A percentile compares a stretch with the other conserved stretches of the same genome.
Conservation (phyloP, 306 rosid genomes). For the Geum urbanum region DNA sequence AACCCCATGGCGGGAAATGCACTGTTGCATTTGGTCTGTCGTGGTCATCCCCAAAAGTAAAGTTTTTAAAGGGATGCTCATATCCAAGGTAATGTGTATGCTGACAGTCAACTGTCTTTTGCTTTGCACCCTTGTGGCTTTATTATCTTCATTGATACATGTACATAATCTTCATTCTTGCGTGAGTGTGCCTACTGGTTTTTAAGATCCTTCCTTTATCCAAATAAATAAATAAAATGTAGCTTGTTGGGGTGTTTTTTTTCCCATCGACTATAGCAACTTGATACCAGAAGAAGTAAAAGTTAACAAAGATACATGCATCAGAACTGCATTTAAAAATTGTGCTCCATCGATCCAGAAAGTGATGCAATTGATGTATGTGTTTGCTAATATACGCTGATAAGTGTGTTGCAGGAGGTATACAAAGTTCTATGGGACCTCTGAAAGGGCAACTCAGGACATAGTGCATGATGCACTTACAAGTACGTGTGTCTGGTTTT, state of each 20-base stretch:
- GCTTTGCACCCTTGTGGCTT: not conserved
- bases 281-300: too few species aligned
- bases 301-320: too few species aligned
- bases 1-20: conserved; percentile 89
- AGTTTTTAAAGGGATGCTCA: conserved; percentile 81
- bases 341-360: too few species aligned
- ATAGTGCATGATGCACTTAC: conserved; percentile 90
- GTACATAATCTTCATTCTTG: too few species aligned
- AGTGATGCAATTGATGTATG: too few species aligned
- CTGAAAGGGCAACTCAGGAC: conserved; percentile 74
- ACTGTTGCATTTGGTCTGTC: conserved; percentile 88
- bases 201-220: too few species aligned
- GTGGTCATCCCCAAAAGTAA: conserved; percentile 96
- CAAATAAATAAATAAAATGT: too few species aligned
- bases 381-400: too few species aligned
- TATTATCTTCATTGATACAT: too few species aligned
- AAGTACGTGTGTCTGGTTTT: conserved; percentile 44
- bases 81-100: not conserved
- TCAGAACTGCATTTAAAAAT: not conserved
- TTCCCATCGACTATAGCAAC: too few species aligned
- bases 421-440: conserved; percentile 89
- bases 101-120: not conserved
- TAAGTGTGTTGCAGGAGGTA: conserved; percentile 71
- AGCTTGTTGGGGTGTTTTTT: too few species aligned
- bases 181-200: too few species aligned